phyloP scores from a whole-genome alignment of 176 grass and related monocot species.

The Oryza officinalis region DNA sequence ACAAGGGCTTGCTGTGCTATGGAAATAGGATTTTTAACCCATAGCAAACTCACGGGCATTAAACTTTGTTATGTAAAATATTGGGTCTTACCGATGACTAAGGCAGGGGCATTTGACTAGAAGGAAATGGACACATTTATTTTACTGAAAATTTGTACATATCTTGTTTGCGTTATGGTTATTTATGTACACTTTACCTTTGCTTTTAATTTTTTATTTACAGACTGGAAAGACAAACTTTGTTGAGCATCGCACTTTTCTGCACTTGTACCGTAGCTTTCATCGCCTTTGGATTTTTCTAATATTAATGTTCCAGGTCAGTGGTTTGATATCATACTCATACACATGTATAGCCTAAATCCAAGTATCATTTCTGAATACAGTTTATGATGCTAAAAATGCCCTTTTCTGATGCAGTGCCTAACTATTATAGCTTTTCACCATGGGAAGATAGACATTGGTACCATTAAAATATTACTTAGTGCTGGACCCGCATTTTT shows the following conservation, averaged over 20 bases:
- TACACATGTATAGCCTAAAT: not conserved
- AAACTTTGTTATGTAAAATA: not conserved
- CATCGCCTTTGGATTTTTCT: conserved; percentile 99
- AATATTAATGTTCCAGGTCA: conserved; percentile 94
- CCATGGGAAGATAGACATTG: conserved; percentile 63
- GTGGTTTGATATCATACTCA: conserved; percentile 18
- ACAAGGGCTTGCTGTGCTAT: not conserved
- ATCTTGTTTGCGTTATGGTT: conserved; percentile 28
- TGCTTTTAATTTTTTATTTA: conserved; percentile 17
- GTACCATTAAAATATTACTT: conserved; percentile 89
- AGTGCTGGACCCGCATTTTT: conserved; percentile 93
- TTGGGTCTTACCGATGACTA: not conserved
- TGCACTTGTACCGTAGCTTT: conserved; percentile 93
- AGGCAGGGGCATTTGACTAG: conserved; percentile 5
- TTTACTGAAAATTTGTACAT: not conserved
- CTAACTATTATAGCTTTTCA: conserved; percentile 85
- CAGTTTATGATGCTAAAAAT: conserved; percentile 15
- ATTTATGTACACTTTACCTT: not conserved
- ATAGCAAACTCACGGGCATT: not conserved
- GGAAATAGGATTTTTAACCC: not conserved
- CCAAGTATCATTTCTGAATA: not conserved
- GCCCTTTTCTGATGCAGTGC: conserved; percentile 49
- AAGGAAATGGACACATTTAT: not conserved
- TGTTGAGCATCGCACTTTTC: conserved; percentile 96
- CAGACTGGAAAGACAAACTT: conserved; percentile 96